Evolutionary conservation across 1,284 basidiomycete genomes (phyloP), one percentile per base, ranked within the genome.

Genomic region (Stygiomarasmius scandens): DNA sequence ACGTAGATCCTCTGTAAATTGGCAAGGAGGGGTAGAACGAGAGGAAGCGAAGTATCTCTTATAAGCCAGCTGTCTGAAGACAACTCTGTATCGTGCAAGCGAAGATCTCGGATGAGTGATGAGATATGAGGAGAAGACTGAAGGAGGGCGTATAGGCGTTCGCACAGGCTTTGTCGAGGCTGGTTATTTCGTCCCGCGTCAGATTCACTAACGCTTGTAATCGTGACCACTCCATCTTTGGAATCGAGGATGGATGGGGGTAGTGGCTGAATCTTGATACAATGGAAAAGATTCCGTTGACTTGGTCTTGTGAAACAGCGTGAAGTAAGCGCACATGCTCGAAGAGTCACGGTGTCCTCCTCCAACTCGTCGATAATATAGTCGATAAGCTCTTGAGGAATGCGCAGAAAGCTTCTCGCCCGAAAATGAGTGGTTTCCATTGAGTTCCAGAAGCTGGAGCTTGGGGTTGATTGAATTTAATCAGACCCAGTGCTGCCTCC

Each of bases 371-470:
- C 38, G 22, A 53, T 20, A 19, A 27, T 53, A 12, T 24, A 3
- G 38, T 53, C 51, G 12, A 53, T 53, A 10, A 53, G 51, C 23
- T 53, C 51, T 25, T 53, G 49, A 20, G 49, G 34, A 27, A 50
- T 11, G 8, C 49, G 29, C 5, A 5, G n/a, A 16, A 34, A 23
- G 20, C 27, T 29, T 32, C 27, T 5, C 29, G 12, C 29, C 12
- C 29, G 29, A 12, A 32, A 6, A 32, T 12, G 5, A 32, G 29
- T 32, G 12, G 29, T 32, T 32, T 32, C 29, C 29, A 32, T 32
- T n/a, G n/a, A n/a, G n/a, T n/a, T n/a, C n/a, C n/a, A n/a, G n/a
- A n/a, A n/a, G n/a, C n/a, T n/a, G n/a, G n/a, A n/a, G n/a, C n/a
- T n/a, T n/a, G n/a, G n/a, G n/a, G n/a, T n/a, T n/a, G n/a, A n/a